Percentiles rank a stretch among this genome's conserved stretches.
Conservation (phyloP, 352 stramenopile species). For the Phytophthora parvispora region DNA sequence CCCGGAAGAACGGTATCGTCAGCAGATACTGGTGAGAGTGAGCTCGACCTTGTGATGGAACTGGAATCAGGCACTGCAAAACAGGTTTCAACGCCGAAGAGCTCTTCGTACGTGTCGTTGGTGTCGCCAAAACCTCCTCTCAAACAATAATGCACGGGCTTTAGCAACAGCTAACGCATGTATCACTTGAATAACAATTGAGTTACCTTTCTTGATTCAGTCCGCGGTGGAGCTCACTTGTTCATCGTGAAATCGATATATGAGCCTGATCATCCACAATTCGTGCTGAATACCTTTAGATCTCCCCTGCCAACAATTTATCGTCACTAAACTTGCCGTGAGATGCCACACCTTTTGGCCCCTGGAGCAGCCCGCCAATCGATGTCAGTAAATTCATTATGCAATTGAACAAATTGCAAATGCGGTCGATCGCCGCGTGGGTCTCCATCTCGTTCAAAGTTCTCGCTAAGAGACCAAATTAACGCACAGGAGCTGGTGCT, state of each 20-base stretch:
- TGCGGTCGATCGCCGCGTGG: not conserved
- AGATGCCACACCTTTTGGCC: no score
- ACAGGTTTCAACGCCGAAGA: conserved; percentile 1
- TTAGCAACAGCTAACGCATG: not conserved
- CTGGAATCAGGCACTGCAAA: conserved; percentile 2
- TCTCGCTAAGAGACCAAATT: not conserved
- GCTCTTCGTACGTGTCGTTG: conserved; percentile 1
- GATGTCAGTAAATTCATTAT: not conserved
- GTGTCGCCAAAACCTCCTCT: conserved; percentile 1
- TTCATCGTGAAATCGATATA: no score
- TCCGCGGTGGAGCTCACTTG: no score
- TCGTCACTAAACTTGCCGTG: no score
- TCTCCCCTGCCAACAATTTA: no score
- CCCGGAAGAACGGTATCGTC: conserved; percentile 2
- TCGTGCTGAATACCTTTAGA: no score
- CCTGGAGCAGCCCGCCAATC: not conserved
- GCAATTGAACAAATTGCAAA: not conserved
- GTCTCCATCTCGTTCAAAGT: not conserved
- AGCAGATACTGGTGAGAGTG: conserved; percentile 9
- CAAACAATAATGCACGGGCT: not conserved
- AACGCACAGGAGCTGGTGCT: not conserved
- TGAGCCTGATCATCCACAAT: no score
- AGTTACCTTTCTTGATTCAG: no score
- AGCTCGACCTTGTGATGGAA: conserved; percentile 4
- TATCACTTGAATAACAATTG: not conserved